Evolutionary conservation across 495 filamentous ascomycete genomes (phyloP).

Genomic region (Pseudoneurospora amorphoporcata): DNA sequence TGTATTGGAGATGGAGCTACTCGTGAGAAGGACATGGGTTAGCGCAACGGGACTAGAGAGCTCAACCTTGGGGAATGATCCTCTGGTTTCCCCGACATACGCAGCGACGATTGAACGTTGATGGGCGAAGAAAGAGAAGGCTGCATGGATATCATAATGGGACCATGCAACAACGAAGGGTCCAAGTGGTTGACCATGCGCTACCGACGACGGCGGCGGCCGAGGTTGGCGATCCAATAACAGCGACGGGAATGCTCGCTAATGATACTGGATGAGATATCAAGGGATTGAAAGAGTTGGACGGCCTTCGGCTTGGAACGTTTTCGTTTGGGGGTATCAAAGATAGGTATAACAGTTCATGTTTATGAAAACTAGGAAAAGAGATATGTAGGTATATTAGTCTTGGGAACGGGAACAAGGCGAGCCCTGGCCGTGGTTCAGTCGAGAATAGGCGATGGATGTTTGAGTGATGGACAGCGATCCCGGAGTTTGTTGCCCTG

Average conservation of each 20-base stretch:
- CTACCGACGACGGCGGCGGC: constrained; percentile 8
- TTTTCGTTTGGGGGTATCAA: not conserved
- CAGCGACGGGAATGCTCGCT: not conserved
- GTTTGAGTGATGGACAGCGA: not conserved
- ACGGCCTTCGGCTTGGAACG: not conserved
- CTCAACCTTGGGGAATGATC: not conserved
- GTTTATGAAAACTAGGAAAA: not conserved
- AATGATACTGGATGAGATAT: not conserved
- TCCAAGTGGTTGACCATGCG: constrained; percentile 21
- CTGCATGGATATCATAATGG: constrained; percentile 47
- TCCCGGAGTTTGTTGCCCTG: not conserved
- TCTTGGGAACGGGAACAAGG: not conserved
- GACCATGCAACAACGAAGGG: constrained; percentile 25
- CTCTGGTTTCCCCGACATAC: constrained; percentile 30
- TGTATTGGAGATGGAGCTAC: constrained; percentile 16
- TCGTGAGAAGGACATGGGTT: not conserved
- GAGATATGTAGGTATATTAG: not conserved
- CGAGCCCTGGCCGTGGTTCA: not conserved
- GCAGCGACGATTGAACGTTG: constrained; percentile 39
- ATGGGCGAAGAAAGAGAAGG: constrained; percentile 43
- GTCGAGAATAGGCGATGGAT: not conserved
- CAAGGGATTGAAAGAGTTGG: not conserved
- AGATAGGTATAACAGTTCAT: not conserved
- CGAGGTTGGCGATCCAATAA: not conserved
- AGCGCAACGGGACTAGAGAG: not conserved